Base-by-base conservation (phyloP, 2,329 filamentous ascomycete genomes). In the Fusarium sp. region DNA sequence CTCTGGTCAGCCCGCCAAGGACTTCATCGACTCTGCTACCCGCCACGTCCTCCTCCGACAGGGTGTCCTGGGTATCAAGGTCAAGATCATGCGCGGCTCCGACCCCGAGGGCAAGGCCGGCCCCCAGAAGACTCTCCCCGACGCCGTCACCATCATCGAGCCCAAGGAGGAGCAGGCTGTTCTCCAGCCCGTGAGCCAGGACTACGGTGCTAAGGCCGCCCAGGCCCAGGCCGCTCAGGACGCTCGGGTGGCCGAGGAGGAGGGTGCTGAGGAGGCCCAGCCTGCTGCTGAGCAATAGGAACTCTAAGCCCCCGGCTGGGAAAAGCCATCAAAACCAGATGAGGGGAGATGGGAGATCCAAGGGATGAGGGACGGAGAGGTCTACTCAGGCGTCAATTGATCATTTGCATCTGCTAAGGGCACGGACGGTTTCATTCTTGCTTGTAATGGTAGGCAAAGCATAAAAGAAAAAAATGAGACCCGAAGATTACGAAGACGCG, bases 1-100 rank as follows among this genome's bases (percentile, higher is more conserved):
- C 94, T 99, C 96, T 83, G 96, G 96, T 89, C 96, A 99, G 87
- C 96, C 96, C 84, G 96, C 96, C 84, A 96, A 97, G 89, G 96
- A 99, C 89, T 99, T 99, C 90, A 99, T 99, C 86, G 96, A 99
- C 91, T 91, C 89, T 83, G 97, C 97, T 81, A 98, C 96, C 83
- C 96, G 96, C 82, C 96, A 99, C 94, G 96, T 99, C 82, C 95
- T 99, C 79, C 95, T 99, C 87, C 94, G 97, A 89, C 96, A 99
- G 91, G 96, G 96, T 94, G 96, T 99, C 79, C 91, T 99, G 79
- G 96, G 96, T 89, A 99, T 99, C 90, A 99, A 99, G 92, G 96
- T 99, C 88, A 99, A 99, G 95, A 99, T 99, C 90, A 99, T 99
- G 96, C 95, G 97, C 86, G 96, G 96, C 85, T 96, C 94, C 81